Conservation (phyloP, 768 basidiomycete genomes). For the Lyophyllum atratum region DNA sequence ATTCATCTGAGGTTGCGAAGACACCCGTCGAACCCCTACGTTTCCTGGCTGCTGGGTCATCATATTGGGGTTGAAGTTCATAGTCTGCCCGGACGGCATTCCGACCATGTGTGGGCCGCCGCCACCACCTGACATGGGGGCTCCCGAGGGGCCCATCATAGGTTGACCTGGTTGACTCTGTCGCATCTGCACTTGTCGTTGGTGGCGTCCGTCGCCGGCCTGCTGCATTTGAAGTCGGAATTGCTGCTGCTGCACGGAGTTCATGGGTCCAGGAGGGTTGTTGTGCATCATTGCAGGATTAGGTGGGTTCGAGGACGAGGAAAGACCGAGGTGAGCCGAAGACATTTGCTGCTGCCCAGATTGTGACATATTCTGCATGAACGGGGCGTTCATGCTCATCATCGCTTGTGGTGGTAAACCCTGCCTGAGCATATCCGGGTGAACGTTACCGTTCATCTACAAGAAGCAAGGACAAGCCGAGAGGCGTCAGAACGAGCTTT, state of each 20-base stretch:
- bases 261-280: slow-evolving; percentile 26
- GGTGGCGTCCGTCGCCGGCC: slow-evolving; percentile 33
- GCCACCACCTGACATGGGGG: slow-evolving; percentile 8
- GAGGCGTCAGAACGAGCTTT: slow-evolving; percentile 15
- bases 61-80: slow-evolving; percentile 45
- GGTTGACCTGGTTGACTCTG: slow-evolving; percentile 29
- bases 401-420: slow-evolving; percentile 41
- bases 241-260: slow-evolving; percentile 27
- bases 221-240: slow-evolving; percentile 31
- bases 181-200: slow-evolving; percentile 37
- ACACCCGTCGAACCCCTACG: slow-evolving; percentile 49
- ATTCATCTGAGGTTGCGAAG: slow-evolving; percentile 56
- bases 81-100: slow-evolving; percentile 36
- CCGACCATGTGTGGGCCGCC: slow-evolving; percentile 34
- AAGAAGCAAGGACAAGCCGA: slow-evolving; percentile 1
- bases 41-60: slow-evolving; percentile 37
- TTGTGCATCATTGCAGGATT: slow-evolving; percentile 43
- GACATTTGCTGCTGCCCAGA: slow-evolving; percentile 31
- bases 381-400: slow-evolving; percentile 33
- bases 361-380: slow-evolving; percentile 41
- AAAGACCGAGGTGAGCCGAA: slow-evolving; percentile 31
- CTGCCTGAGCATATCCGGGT: slow-evolving; percentile 49
- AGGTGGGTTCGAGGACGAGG: slow-evolving; percentile 29
- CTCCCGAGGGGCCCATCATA: slow-evolving; percentile 17
- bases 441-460: slow-evolving; percentile 52